Conservation (phyloP, 148 eudicot genomes). For the Talinum fruticosum region DNA sequence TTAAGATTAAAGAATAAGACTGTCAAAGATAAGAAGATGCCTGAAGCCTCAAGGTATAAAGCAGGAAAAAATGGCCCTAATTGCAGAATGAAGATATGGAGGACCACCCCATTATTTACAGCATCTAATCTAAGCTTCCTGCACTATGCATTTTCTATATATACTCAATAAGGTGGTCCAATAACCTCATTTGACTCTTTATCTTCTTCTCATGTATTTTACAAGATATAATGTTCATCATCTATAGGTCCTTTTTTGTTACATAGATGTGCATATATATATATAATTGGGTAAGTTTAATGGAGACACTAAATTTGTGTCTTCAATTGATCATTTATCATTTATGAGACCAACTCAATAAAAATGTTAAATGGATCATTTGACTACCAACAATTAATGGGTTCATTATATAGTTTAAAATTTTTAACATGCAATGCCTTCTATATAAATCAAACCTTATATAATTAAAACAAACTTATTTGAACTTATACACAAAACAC, state of each 20-base stretch:
- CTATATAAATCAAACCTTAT: no score
- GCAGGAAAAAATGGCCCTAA: slow-evolving; percentile 2
- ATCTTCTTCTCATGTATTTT: background rate
- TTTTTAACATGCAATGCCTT: no score
- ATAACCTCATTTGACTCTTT: background rate
- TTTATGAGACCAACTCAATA: no score
- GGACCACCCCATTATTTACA: slow-evolving; percentile 8
- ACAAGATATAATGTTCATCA: background rate
- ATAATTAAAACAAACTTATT: no score
- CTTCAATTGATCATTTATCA: no score
- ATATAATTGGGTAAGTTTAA: background rate
- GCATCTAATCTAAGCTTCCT: slow-evolving; percentile 6
- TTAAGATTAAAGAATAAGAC: background rate
- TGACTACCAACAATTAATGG: no score
- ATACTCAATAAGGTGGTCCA: background rate
- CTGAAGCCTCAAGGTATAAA: slow-evolving; percentile 1
- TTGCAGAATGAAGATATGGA: background rate
- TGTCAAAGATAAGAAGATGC: background rate
- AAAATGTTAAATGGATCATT: no score
- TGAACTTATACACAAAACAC: no score
- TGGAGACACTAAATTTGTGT: no score
- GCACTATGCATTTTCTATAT: background rate
- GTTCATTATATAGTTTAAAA: no score
- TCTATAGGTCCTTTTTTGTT: background rate
- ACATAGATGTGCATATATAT: slow-evolving; percentile 1